Evolutionary conservation across 2,329 filamentous ascomycete genomes (phyloP).

Genomic region (Fusarium armeniacum): DNA sequence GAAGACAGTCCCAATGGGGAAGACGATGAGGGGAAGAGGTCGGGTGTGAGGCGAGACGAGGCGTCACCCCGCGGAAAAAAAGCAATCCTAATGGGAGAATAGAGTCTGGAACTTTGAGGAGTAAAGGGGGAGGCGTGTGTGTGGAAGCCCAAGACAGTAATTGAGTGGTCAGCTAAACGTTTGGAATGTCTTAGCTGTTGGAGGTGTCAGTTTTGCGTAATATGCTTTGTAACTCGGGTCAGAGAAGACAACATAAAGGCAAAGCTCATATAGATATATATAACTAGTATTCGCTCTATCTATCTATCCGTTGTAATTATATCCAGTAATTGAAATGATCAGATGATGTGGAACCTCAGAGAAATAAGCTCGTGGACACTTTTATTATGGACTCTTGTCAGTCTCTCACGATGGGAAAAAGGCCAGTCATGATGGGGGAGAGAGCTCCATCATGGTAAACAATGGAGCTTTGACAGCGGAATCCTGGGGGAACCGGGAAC

Average conservation of each 20-base stretch:
- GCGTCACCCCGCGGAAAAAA: conserved; percentile 44
- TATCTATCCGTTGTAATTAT: neutral
- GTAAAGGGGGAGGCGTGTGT: conserved; percentile 10
- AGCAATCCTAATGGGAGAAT: conserved; percentile 10
- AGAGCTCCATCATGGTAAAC: conserved; percentile 42
- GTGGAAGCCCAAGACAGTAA: neutral
- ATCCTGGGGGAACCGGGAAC: conserved; percentile 28
- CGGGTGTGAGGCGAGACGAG: conserved; percentile 23
- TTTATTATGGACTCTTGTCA: conserved; percentile 22
- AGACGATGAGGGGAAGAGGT: conserved; percentile 37
- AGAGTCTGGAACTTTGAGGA: conserved; percentile 36
- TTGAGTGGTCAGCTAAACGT: conserved; percentile 8
- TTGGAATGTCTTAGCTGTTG: conserved; percentile 18
- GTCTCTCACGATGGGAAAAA: conserved; percentile 6
- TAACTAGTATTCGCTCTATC: neutral
- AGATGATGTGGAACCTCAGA: conserved; percentile 25
- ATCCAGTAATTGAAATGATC: conserved; percentile 13
- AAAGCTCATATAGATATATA: conserved; percentile 10
- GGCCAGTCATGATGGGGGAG: conserved; percentile 38
- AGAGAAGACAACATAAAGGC: neutral
- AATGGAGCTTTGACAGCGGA: conserved; percentile 33
- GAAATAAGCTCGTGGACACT: conserved; percentile 38
- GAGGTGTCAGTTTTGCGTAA: conserved; percentile 8
- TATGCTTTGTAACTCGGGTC: conserved; percentile 23
- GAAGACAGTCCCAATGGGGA: conserved; percentile 43